Evolutionary conservation across 352 stramenopile species (phyloP).

Genomic region (Phytophthora hibernalis): DNA sequence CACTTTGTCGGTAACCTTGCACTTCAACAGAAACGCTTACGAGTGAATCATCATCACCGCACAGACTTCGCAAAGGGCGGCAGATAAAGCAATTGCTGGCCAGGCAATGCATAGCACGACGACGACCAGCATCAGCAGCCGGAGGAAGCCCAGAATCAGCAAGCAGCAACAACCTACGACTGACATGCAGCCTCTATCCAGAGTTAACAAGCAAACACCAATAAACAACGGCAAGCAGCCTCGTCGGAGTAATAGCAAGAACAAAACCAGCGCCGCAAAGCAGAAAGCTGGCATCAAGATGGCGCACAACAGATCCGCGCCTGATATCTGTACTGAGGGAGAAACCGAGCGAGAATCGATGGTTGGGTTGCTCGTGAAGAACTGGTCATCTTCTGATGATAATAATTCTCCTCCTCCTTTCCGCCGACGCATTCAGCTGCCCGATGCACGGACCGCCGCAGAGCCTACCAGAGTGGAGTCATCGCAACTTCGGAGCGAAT

Average conservation of each 20-base stretch:
- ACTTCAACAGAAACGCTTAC: neutral
- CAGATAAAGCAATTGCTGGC: neutral
- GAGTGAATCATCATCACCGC: neutral
- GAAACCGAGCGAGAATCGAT: neutral
- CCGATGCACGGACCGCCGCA: no score
- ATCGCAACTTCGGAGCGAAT: neutral
- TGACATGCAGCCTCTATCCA: neutral
- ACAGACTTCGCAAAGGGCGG: neutral
- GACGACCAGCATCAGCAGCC: neutral
- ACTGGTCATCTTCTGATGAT: neutral
- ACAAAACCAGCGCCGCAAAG: neutral
- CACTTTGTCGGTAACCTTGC: slow-evolving; percentile 2
- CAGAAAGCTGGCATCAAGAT: neutral
- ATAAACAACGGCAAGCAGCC: neutral
- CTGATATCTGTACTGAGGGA: neutral
- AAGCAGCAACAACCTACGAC: neutral
- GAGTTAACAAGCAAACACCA: neutral
- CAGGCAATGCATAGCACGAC: neutral
- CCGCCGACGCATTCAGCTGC: neutral
- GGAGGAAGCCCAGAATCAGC: neutral
- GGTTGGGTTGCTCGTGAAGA: neutral
- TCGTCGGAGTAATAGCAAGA: neutral
- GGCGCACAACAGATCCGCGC: neutral
- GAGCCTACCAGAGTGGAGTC: neutral
- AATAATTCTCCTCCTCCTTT: neutral